A percentile compares a stretch with the other conserved stretches of the same genome.
These are phyloP conservation scores for Acacia pycnantha DNA, from an alignment of 331 rosid species.

Conservation along the genomic window DNA sequence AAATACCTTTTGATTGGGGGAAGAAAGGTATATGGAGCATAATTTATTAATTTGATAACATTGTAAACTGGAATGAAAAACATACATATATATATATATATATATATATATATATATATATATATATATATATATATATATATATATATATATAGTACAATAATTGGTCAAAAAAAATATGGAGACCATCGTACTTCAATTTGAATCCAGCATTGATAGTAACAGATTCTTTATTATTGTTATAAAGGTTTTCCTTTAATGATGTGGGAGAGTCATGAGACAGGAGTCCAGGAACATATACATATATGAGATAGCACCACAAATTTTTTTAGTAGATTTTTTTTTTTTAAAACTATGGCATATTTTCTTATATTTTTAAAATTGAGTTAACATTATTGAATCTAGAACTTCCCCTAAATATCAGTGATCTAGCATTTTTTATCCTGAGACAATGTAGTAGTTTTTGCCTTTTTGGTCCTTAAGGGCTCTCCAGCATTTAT, in stretches of 20 bases:
- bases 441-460: not conserved
- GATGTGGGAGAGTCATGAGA: not conserved
- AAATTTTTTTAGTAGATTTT: too few relatives aligned
- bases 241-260: not conserved
- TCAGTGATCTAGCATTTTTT: not conserved
- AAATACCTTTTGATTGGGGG: not conserved
- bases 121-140: too few relatives aligned
- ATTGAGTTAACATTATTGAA: not conserved
- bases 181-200: too few relatives aligned
- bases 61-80: not conserved
- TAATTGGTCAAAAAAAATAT: not conserved
- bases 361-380: too few relatives aligned
- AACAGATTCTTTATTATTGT: too few relatives aligned
- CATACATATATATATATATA: too few relatives aligned
- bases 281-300: not conserved
- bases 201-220: too few relatives aligned
- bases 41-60: not conserved
- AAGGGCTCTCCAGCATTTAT: not conserved
- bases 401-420: not conserved
- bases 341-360: too few relatives aligned
- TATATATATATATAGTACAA: too few relatives aligned
- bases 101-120: too few relatives aligned
- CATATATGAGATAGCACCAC: not conserved
- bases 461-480: too few relatives aligned
- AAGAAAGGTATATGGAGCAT: not conserved